These are phyloP conservation scores for Tricholoma flavovirens DNA, from an alignment of 768 basidiomycete genomes.

Conservation along the genomic window DNA sequence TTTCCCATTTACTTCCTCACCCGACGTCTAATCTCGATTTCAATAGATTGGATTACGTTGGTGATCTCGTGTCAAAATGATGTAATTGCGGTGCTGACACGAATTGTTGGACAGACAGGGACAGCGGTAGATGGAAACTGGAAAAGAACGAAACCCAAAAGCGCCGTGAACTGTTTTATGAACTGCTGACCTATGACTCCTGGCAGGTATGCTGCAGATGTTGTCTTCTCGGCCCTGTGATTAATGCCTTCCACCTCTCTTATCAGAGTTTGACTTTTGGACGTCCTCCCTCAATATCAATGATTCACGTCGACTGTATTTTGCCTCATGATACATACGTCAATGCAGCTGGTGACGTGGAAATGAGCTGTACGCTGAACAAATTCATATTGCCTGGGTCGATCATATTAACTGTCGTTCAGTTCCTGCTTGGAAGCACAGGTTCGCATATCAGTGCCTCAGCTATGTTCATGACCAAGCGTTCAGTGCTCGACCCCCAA, in stretches of 20 bases:
- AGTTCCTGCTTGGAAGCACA: conserved; percentile 70
- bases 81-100: conserved; percentile 9
- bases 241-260: conserved; percentile 4
- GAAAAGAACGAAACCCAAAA: conserved; percentile 50
- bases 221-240: background rate
- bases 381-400: conserved; percentile 1
- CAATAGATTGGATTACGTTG: conserved; percentile 61
- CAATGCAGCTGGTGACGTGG: conserved; percentile 43
- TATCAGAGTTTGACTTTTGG: conserved; percentile 64
- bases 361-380: conserved; percentile 53
- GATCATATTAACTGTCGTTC: background rate
- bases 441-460: conserved; percentile 55
- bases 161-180: conserved; percentile 58
- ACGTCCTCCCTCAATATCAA: conserved; percentile 60
- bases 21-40: conserved; percentile 11
- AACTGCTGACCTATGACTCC: conserved; percentile 61
- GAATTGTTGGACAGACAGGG: conserved; percentile 43
- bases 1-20: conserved; percentile 8
- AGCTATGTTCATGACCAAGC: conserved; percentile 62
- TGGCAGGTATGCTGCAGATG: conserved; percentile 48
- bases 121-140: conserved; percentile 61
- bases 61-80: conserved; percentile 20
- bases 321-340: conserved; percentile 42
- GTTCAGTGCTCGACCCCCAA: conserved; percentile 57
- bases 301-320: conserved; percentile 50